Evolutionary conservation across 441 rosid genomes (phyloP).

Genomic region (Adansonia madagascariensis): DNA sequence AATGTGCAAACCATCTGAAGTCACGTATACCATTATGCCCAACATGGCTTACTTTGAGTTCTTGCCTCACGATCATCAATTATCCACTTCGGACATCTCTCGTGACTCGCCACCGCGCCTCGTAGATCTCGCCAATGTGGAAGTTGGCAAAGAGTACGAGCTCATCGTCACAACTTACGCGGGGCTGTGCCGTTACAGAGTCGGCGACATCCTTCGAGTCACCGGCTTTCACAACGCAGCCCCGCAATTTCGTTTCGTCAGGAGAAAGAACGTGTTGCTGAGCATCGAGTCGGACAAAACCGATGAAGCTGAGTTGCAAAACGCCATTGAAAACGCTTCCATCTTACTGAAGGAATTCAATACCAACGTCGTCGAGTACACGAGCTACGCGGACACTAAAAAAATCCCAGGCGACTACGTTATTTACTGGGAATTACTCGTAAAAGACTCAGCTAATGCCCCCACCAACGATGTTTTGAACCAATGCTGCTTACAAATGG

Average conservation of each 20-base stretch:
- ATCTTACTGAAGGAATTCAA: conserved; percentile 46
- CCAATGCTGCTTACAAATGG: conserved; percentile 60
- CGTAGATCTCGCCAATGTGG: conserved; percentile 52
- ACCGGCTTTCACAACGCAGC: conserved; percentile 60
- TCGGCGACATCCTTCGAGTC: conserved; percentile 66
- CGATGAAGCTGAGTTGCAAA: conserved; percentile 68
- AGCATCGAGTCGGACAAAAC: conserved; percentile 73
- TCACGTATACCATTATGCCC: conserved; percentile 74
- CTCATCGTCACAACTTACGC: conserved; percentile 65
- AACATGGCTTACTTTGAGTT: conserved; percentile 77
- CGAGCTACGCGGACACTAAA: conserved; percentile 59
- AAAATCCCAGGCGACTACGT: conserved; percentile 68
- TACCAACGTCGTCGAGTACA: conserved; percentile 64
- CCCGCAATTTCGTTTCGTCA: conserved; percentile 58
- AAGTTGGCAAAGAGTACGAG: conserved; percentile 63
- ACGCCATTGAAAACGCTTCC: conserved; percentile 61
- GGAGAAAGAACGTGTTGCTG: conserved; percentile 66
- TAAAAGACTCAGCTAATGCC: conserved; percentile 39
- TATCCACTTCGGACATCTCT: conserved; percentile 21
- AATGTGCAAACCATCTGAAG: conserved; percentile 65
- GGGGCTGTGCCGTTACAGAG: conserved; percentile 64
- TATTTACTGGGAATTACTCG: conserved; percentile 59
- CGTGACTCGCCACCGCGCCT: conserved; percentile 29
- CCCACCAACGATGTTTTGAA: conserved; percentile 48
- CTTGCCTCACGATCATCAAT: conserved; percentile 39